A percentile compares a stretch with the other conserved stretches of the same genome.
Evolutionary conservation across 23 red algal genomes (phyloP).

Genomic region (Pyropia haitanensis): DNA sequence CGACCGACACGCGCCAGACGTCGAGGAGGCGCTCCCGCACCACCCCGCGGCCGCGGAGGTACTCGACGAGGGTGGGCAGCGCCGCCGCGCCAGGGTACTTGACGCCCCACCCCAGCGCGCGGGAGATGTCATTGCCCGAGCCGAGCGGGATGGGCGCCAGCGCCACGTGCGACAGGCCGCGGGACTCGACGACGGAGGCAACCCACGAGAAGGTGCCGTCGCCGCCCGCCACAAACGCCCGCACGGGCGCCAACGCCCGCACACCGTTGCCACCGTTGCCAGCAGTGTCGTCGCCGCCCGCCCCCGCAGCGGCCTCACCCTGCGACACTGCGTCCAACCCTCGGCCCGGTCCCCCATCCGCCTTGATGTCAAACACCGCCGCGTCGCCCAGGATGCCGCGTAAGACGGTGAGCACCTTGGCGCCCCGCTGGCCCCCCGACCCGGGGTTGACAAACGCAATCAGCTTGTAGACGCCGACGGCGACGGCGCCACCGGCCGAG

Average conservation of each 20-base stretch:
- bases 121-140: constrained; percentile 91
- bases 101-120: constrained; percentile 87
- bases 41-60: constrained; percentile 1
- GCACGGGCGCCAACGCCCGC: constrained; percentile 20
- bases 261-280: too few relatives aligned
- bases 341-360: constrained; percentile 38
- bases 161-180: constrained; percentile 20
- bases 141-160: constrained; percentile 78
- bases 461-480: neutral
- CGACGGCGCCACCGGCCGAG: too few relatives aligned
- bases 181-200: constrained; percentile 37
- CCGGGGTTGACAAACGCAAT: constrained; percentile 80
- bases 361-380: constrained; percentile 69
- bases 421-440: constrained; percentile 59
- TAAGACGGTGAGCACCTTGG: constrained; percentile 34
- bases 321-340: constrained; percentile 9
- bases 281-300: neutral
- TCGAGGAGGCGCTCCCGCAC: constrained; percentile 23
- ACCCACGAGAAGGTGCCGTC: constrained; percentile 94
- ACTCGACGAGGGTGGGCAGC: constrained; percentile 30
- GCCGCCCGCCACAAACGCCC: constrained; percentile 74
- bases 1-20: constrained; percentile 45
- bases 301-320: neutral
- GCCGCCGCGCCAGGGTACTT: constrained; percentile 29
- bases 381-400: constrained; percentile 45